A percentile compares a stretch with the other conserved stretches of the same genome.
These are phyloP conservation scores for Immersiella caudata DNA, from an alignment of 495 filamentous ascomycete genomes.

Conservation along the genomic window DNA sequence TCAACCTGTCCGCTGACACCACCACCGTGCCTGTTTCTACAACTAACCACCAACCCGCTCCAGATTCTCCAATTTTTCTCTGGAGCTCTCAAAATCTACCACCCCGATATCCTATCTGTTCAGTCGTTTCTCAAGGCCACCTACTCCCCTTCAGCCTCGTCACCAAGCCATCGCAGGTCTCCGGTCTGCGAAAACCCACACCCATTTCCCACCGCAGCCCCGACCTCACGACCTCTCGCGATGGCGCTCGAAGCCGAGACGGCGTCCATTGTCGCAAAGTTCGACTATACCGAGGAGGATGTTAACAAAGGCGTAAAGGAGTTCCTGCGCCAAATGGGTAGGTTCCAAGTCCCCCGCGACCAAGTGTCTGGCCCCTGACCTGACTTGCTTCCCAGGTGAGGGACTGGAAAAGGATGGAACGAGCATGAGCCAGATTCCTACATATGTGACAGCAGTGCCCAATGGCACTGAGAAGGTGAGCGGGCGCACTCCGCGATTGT, in stretches of 20 bases:
- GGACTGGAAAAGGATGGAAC: constrained; percentile 77
- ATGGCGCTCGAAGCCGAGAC: constrained; percentile 73
- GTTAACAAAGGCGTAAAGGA: constrained; percentile 79
- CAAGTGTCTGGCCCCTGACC: constrained; percentile 8
- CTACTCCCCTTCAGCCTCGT: constrained; percentile 45
- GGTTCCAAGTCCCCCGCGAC: constrained; percentile 31
- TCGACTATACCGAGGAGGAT: constrained; percentile 80
- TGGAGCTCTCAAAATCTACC: constrained; percentile 39
- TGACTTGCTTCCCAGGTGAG: constrained; percentile 56
- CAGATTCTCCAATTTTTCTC: constrained; percentile 38
- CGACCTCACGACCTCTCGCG: constrained; percentile 49
- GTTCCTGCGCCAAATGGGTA: constrained; percentile 83
- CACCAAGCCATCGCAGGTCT: constrained; percentile 19
- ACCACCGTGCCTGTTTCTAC: constrained; percentile 7
- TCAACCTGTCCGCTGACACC: not conserved
- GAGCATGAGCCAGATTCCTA: constrained; percentile 91
- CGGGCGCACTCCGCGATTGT: not conserved
- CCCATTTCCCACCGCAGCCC: constrained; percentile 51
- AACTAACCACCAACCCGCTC: constrained; percentile 21
- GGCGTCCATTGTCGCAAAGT: constrained; percentile 76
- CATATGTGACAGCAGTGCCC: constrained; percentile 92
- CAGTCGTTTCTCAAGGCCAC: constrained; percentile 38
- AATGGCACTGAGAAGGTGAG: constrained; percentile 93
- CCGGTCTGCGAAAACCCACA: constrained; percentile 50
- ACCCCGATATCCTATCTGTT: constrained; percentile 39